Evolutionary conservation across 352 stramenopile species (phyloP).

Genomic region (Phytopythium ostracodes): DNA sequence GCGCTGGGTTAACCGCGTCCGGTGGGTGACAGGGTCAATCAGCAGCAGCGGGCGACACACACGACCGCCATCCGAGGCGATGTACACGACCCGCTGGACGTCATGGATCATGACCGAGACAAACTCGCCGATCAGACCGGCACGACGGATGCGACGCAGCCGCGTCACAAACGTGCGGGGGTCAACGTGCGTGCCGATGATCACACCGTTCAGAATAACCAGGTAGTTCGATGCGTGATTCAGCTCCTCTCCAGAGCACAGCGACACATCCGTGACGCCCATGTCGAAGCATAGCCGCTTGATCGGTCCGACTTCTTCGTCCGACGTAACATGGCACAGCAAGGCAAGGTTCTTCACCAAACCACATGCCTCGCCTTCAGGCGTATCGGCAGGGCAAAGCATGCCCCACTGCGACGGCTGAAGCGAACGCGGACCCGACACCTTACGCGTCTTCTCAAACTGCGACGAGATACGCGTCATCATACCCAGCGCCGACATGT

Average conservation of each 20-base stretch:
- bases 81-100: conserved; percentile 96
- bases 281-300: conserved; percentile 96
- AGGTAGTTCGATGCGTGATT: conserved; percentile 94
- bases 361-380: conserved; percentile 98
- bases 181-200: conserved; percentile 95
- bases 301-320: conserved; percentile 92
- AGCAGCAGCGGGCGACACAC: conserved; percentile 98
- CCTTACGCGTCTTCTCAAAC: conserved; percentile 99
- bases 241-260: conserved; percentile 96
- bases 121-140: conserved; percentile 93
- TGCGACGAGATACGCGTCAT: conserved; percentile 99
- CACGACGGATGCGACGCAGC: conserved; percentile 77
- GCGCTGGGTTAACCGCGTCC: conserved; percentile 91
- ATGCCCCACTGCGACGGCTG: conserved; percentile 99
- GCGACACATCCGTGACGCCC: conserved; percentile 94
- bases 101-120: conserved; percentile 99
- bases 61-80: conserved; percentile 97
- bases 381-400: conserved; percentile 98
- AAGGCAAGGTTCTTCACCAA: conserved; percentile 99
- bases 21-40: conserved; percentile 86
- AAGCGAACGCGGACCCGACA: conserved; percentile 96
- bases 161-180: conserved; percentile 89
- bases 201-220: conserved; percentile 98
- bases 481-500: conserved; percentile 98
- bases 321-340: conserved; percentile 95